phyloP scores from a whole-genome alignment of 208 protist genomes.

The Spongospora subterranea region DNA sequence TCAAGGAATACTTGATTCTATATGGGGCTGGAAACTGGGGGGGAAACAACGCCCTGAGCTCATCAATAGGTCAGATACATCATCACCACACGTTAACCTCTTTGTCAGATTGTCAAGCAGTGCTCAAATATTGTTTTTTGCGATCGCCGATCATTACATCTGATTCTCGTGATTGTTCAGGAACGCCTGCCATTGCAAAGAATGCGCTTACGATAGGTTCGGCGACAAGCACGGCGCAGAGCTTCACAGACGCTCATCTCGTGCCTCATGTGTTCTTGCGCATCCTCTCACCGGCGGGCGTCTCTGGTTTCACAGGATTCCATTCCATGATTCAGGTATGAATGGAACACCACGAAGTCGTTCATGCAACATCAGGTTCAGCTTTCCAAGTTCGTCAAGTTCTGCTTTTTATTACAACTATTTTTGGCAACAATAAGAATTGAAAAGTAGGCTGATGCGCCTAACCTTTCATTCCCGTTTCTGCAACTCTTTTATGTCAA shows the following conservation, averaged over 20 bases:
- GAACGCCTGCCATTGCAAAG: constrained; percentile 33
- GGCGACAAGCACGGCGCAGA: constrained; percentile 31
- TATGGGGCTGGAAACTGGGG: constrained; percentile 46
- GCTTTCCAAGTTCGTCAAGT: no score
- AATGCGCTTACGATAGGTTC: constrained; percentile 32
- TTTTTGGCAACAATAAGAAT: no score
- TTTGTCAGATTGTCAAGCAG: no score
- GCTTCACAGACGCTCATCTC: constrained; percentile 19
- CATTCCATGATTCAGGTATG: constrained; percentile 31
- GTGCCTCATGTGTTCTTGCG: constrained; percentile 26
- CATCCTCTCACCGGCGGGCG: not conserved
- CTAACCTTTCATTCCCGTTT: no score
- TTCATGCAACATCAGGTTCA: not conserved
- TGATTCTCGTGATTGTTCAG: not conserved
- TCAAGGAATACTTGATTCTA: constrained; percentile 1
- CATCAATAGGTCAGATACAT: no score
- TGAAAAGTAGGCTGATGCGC: no score
- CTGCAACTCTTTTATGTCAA: no score
- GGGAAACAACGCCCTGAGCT: not conserved
- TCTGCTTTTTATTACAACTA: no score
- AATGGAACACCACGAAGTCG: not conserved
- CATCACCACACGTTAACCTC: no score
- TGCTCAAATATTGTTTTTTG: no score
- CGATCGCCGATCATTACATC: not conserved
- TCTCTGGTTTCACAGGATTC: not conserved